Conservation (phyloP, 2,329 filamentous ascomycete species). For the Exophiala calicioides region DNA sequence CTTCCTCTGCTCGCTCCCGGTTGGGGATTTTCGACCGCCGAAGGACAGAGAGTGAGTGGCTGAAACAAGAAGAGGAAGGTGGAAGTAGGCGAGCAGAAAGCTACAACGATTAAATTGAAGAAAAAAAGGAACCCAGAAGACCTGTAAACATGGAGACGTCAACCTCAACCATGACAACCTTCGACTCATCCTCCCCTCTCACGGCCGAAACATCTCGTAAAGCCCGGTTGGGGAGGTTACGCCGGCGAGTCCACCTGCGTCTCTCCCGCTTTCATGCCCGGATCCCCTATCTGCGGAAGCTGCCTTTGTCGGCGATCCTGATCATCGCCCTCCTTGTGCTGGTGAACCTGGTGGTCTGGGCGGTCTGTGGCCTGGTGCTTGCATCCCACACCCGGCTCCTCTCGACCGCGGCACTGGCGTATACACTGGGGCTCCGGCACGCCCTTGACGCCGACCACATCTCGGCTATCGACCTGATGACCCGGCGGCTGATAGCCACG, state of each 20-base stretch:
- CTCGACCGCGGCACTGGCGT: conserved; percentile 79
- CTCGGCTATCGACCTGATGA: conserved; percentile 92
- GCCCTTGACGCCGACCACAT: conserved; percentile 98
- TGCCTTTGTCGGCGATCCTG: conserved; percentile 59
- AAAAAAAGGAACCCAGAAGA: background rate
- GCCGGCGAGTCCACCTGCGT: conserved; percentile 3
- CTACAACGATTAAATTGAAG: too few species aligned
- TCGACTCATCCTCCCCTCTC: background rate
- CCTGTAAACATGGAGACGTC: conserved; percentile 4
- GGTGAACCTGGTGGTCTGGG: conserved; percentile 61
- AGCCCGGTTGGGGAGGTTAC: conserved; percentile 1
- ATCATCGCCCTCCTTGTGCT: conserved; percentile 57
- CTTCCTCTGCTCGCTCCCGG: too few species aligned
- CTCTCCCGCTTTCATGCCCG: conserved; percentile 32
- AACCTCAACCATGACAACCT: background rate
- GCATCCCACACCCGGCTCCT: conserved; percentile 53
- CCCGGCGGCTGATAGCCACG: conserved; percentile 79
- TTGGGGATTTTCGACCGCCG: too few species aligned
- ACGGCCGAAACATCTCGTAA: conserved; percentile 1
- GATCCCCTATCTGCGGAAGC: conserved; percentile 56
- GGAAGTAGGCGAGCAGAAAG: too few species aligned
- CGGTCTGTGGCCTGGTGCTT: conserved; percentile 56
- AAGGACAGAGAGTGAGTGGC: too few species aligned
- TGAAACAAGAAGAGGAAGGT: too few species aligned
- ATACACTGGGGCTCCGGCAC: conserved; percentile 85